Base-by-base conservation (phyloP, 805 yeast genomes). In the Zygosaccharomyces bisporus region DNA sequence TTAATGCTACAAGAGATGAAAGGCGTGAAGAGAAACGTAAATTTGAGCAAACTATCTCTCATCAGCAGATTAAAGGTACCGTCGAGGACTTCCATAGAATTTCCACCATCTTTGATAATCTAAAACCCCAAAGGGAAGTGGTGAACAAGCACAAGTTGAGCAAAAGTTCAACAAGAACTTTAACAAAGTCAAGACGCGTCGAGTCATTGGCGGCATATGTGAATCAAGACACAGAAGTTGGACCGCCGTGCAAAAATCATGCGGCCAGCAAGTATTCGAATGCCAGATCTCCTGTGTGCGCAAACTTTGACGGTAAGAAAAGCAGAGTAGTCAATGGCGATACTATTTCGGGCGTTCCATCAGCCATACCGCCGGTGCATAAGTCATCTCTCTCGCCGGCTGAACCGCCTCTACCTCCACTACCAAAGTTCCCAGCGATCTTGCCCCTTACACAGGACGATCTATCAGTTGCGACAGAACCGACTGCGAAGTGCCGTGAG, bases 1-100 rank as follows among this genome's bases (percentile, higher is more conserved):
- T 85, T 23, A 81, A 79, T 24, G 85, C 79, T 25, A 57, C 81
- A 40, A 80, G 82, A 56, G 69, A 79, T 30, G 76, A 76, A 47
- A 47, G 65, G 53, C 47, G 62, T 41, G 34, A 54, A 42, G 48
- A 54, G 40, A 48, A 53, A 34, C 55, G 52, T 36, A 50, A 43
- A 33, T 31, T 48, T 10, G 63, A 61, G 4, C 54, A 48, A 31
- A 36, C 42, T 3, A 18, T 49, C 4, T 48, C 58, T 2, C 63
- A 57, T 44, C 47, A 49, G 31, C 47, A 43, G 16, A 44, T 36
- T 16, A 41, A 40, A 32, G 20, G 10, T 17, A 18, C 29, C 4
- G n/a, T n/a, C n/a, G 27, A 20, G 20, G 49, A 35, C 10, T 25
- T 13, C 8, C 41, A 47, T 7, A 57, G 52, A 12, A 54, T 51